Conservation (phyloP, 306 rosid species). For the Malus asiatica region DNA sequence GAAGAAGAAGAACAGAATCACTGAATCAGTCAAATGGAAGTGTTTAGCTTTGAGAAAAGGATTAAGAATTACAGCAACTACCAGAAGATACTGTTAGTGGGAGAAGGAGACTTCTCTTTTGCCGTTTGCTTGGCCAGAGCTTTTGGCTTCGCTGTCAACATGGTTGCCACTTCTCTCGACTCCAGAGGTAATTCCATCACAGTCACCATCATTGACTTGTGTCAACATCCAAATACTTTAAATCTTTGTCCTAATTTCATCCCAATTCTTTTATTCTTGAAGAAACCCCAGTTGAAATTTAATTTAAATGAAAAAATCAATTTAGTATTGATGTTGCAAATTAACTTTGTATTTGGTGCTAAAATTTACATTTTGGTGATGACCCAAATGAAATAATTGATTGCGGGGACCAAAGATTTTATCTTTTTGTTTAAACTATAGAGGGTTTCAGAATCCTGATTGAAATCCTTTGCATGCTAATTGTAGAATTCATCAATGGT, state of each 20-base stretch:
- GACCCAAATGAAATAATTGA: not conserved
- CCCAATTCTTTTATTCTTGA: not conserved
- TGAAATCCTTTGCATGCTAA: not conserved
- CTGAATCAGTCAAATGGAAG: not conserved
- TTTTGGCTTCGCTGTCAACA: not conserved
- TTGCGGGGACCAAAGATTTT: not conserved
- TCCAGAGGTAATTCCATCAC: not conserved
- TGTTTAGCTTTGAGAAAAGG: not conserved
- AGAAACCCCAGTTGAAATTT: not conserved
- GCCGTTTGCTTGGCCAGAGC: conserved; percentile 5
- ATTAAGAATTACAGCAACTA: not conserved
- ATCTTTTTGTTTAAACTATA: not conserved
- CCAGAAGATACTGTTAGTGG: not conserved
- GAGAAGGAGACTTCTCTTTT: conserved; percentile 21
- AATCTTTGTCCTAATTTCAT: not conserved
- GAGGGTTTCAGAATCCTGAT: not conserved
- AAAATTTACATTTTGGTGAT: not conserved
- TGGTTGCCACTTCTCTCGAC: conserved; percentile 14
- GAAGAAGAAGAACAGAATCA: not conserved
- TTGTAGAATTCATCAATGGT: not conserved
- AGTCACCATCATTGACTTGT: not conserved
- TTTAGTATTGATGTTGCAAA: not conserved
- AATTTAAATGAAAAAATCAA: not conserved
- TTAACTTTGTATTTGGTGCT: not conserved
- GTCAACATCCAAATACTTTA: not conserved